A percentile compares a stretch with the other conserved stretches of the same genome.
These are phyloP conservation scores for Piper longum DNA, from an alignment of 164 flowering plant species.

Conservation along the genomic window DNA sequence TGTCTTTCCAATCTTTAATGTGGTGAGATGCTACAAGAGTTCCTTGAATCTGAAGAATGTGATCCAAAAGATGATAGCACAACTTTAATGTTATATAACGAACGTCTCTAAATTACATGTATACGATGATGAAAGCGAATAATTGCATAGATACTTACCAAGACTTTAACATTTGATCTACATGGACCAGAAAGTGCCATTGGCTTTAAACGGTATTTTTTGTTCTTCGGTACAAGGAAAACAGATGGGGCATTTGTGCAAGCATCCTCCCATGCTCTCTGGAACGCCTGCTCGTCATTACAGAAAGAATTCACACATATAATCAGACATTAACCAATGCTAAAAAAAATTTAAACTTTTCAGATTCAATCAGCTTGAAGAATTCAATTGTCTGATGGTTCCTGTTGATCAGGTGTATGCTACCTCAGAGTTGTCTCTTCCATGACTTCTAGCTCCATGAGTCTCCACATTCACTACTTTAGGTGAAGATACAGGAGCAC, in stretches of 20 bases:
- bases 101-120: background rate
- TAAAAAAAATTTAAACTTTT: background rate
- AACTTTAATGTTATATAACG: background rate
- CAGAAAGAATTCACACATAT: background rate
- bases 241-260: slow-evolving; percentile 23
- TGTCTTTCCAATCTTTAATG: background rate
- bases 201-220: background rate
- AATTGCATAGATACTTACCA: background rate
- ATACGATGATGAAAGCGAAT: background rate
- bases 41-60: background rate
- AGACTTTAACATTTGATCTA: background rate
- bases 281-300: slow-evolving; percentile 24
- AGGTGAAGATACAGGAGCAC: background rate
- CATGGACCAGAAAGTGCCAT: background rate
- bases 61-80: background rate
- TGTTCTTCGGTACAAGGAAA: background rate
- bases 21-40: background rate
- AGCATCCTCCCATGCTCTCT: slow-evolving; percentile 54
- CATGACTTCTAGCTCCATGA: background rate
- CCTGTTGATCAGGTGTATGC: background rate
- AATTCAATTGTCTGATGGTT: background rate
- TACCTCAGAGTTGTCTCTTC: background rate
- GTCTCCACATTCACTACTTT: background rate
- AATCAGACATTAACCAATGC: background rate
- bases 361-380: background rate